A percentile compares a stretch with the other conserved stretches of the same genome.
Conservation (phyloP, 352 stramenopile genomes). For the Pelagophyceae sp. region DNA sequence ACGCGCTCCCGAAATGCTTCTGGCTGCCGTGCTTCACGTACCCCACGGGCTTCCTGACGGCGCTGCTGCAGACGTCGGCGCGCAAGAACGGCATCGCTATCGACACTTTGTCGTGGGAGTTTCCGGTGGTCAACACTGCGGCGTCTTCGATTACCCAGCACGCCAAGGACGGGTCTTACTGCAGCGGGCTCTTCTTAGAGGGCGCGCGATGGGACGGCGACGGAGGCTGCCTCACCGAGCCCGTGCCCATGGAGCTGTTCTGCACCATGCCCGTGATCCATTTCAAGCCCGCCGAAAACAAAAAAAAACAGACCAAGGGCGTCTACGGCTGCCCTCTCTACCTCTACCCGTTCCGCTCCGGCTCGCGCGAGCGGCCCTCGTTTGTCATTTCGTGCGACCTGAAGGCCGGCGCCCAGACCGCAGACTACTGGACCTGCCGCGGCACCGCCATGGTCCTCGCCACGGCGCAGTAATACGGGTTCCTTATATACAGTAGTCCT, state of each 20-base stretch:
- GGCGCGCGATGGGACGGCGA: constrained; percentile 80
- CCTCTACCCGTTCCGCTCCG: constrained; percentile 87
- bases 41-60: constrained; percentile 86
- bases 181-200: constrained; percentile 80
- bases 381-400: constrained; percentile 88
- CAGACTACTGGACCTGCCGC: constrained; percentile 74
- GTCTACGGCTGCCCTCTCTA: constrained; percentile 88
- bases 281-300: constrained; percentile 85
- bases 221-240: constrained; percentile 71
- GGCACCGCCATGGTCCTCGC: not conserved
- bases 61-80: constrained; percentile 83
- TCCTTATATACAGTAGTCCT: too few relatives aligned
- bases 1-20: constrained; percentile 70
- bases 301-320: constrained; percentile 80
- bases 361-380: constrained; percentile 79
- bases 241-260: constrained; percentile 79
- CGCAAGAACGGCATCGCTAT: constrained; percentile 88
- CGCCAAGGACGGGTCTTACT: constrained; percentile 77
- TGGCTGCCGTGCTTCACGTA: constrained; percentile 93
- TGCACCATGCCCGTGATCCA: constrained; percentile 80
- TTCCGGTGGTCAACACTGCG: constrained; percentile 75
- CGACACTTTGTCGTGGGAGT: constrained; percentile 86
- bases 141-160: constrained; percentile 52
- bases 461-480: not conserved
- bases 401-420: constrained; percentile 68